Base-by-base conservation (phyloP, 108 stramenopile genomes). In the Fistulifera pelliculosa region DNA sequence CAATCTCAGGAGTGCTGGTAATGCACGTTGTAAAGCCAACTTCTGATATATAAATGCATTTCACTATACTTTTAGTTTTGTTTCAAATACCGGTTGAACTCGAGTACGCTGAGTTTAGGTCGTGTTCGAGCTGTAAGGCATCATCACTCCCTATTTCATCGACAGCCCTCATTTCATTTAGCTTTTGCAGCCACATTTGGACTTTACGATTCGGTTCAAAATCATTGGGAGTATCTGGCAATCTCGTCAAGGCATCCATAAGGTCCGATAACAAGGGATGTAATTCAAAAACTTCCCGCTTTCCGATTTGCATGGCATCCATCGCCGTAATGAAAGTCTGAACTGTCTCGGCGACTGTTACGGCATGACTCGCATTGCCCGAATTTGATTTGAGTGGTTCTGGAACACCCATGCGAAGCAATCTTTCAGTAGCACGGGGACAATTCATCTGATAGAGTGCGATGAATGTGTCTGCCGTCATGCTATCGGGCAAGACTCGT, bases 321-420 rank as follows among this genome's bases (percentile, higher is more conserved):
- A 99, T 99, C 38, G 90, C 72, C 5, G 96, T 99, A 68, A 99
- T 99, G 65, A 99, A 97, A 60, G 82, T 70, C 70, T 94, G 88
- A 45, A 88, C 91, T 35, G 93, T 83, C 58, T 93, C 90, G 0
- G 90, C 92, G 8, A 94, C 90, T 38, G 81, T 80, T 7, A 90
- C 85, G 0, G 83, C 88, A 14, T 82, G 78, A 15, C 53, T 48
- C 15, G 68, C 78, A 56, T 77, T 79, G 16, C 44, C 75, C 16
- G 62, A 22, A 22, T 65, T 51, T 17, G 63, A 56, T 47, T 90
- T 74, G 31, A 95, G 78, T 28, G 87, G 87, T 54, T 95, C 95
- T 16, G 98, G 98, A 14, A 96, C 94, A 13, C 96, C 96, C 72
- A 86, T 70, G 12, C 58, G 61, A 40, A 98, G 59, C 10, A 99